Conservation (phyloP, 108 stramenopile genomes). For the Cyclotella sp. region DNA sequence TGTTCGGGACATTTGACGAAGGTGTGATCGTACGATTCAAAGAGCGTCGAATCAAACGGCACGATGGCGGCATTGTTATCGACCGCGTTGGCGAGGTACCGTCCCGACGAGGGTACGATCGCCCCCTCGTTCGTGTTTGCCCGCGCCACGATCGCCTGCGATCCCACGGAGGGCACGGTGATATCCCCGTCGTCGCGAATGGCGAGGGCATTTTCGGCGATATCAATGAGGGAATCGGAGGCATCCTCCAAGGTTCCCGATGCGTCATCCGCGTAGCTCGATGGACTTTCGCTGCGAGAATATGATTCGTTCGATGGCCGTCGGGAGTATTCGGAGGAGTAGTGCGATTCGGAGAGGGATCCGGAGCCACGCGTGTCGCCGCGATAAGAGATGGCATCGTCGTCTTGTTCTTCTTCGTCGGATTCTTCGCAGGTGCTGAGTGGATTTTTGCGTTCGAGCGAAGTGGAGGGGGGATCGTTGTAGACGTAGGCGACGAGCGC, state of each 20-base stretch:
- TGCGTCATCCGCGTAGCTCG: not conserved
- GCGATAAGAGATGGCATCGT: not conserved
- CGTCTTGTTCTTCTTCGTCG: not conserved
- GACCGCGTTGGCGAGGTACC: slow-evolving; percentile 43
- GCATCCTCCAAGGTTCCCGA: not conserved
- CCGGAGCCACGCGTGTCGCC: no score
- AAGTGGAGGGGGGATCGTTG: slow-evolving; percentile 8
- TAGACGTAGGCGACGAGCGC: no score
- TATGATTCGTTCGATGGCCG: not conserved
- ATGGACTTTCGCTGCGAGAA: not conserved
- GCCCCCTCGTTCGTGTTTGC: slow-evolving; percentile 6
- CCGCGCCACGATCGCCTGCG: slow-evolving; percentile 7
- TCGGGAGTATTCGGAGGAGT: no score
- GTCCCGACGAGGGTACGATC: slow-evolving; percentile 7
- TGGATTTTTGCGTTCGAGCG: not conserved
- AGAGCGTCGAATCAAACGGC: slow-evolving; percentile 28
- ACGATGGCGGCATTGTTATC: slow-evolving; percentile 46
- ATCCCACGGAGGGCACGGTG: slow-evolving; percentile 11
- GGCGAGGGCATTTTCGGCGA: no score
- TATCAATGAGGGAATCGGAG: no score
- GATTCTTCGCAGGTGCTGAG: slow-evolving; percentile 7
- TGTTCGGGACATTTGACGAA: slow-evolving; percentile 45
- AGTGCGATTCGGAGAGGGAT: not conserved
- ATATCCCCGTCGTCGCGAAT: no score
- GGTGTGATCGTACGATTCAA: slow-evolving; percentile 55